phyloP scores from a whole-genome alignment of 1,284 basidiomycete species.

The Malassezia restricta region DNA sequence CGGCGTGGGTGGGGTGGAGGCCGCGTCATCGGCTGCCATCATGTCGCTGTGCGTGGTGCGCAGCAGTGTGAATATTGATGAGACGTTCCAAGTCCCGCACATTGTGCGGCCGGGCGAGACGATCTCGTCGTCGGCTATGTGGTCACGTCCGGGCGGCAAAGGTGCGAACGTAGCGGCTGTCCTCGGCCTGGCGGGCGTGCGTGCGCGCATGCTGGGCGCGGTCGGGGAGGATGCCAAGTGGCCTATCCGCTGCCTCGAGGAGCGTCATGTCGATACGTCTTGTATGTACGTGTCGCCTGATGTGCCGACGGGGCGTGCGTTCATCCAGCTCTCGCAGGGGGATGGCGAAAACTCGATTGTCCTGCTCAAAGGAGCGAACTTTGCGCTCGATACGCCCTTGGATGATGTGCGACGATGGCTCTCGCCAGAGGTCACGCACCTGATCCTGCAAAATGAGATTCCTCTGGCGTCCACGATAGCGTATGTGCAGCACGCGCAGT shows the following conservation, averaged over 20 bases:
- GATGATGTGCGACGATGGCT: conserved; percentile 10
- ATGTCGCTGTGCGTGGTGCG: conserved; percentile 28
- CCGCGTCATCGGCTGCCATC: not conserved
- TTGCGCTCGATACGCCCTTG: conserved; percentile 14
- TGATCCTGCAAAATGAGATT: conserved; percentile 55
- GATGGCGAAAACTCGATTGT: conserved; percentile 45
- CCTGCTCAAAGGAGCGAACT: conserved; percentile 41
- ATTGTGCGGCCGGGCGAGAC: conserved; percentile 39
- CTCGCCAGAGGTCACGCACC: conserved; percentile 43
- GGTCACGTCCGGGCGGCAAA: conserved; percentile 37
- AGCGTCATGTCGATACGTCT: conserved; percentile 23
- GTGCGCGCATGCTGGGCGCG: conserved; percentile 25
- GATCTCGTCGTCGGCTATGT: conserved; percentile 29
- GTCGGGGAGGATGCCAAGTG: conserved; percentile 39
- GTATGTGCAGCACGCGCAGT: conserved; percentile 37
- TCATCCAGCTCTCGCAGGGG: conserved; percentile 36
- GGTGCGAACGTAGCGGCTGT: conserved; percentile 42
- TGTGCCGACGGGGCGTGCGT: conserved; percentile 35
- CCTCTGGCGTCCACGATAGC: conserved; percentile 49
- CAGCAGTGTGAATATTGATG: conserved; percentile 43
- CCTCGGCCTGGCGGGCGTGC: conserved; percentile 28
- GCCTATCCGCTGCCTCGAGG: conserved; percentile 32
- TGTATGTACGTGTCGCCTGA: conserved; percentile 22
- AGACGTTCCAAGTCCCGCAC: conserved; percentile 37
- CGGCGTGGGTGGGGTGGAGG: not conserved